These are phyloP conservation scores for Pleurotus pulmonarius DNA, from an alignment of 768 basidiomycete species.

Conservation along the genomic window DNA sequence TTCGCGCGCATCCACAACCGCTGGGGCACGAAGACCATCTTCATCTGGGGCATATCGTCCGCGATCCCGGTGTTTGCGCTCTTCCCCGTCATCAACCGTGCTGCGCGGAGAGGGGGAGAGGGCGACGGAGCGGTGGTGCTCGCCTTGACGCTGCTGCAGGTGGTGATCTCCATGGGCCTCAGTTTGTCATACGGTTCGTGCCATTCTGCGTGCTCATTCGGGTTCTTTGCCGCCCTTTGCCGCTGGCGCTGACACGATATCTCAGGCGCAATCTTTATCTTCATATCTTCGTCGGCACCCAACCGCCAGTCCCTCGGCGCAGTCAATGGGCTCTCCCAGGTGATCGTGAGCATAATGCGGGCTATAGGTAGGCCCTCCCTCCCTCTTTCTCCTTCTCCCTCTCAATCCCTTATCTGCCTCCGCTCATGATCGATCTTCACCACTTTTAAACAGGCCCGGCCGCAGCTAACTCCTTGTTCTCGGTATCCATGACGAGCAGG, in stretches of 20 bases:
- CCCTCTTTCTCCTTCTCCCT: too few species aligned
- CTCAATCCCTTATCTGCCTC: too few species aligned
- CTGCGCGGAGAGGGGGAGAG: slow-evolving; percentile 28
- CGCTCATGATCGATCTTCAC: not conserved
- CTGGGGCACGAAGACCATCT: slow-evolving; percentile 52
- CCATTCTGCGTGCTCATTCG: not conserved
- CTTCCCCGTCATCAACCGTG: slow-evolving; percentile 46
- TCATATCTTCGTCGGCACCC: slow-evolving; percentile 2
- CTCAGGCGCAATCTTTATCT: not conserved
- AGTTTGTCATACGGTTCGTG: slow-evolving; percentile 30
- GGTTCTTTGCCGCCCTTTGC: not conserved
- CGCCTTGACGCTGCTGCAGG: slow-evolving; percentile 22
- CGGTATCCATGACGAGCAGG: not conserved
- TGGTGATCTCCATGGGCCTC: slow-evolving; percentile 24
- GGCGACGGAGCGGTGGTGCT: slow-evolving; percentile 22
- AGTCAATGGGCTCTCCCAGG: not conserved
- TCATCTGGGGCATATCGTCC: slow-evolving; percentile 34
- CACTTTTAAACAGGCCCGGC: not conserved
- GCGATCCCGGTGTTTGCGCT: slow-evolving; percentile 41
- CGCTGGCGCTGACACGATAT: not conserved
- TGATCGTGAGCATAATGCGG: not conserved
- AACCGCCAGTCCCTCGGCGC: not conserved
- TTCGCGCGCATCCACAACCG: slow-evolving; percentile 49
- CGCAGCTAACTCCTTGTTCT: not conserved
- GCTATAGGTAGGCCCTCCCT: not conserved